These are phyloP conservation scores for Monilinia laxa DNA, from an alignment of 2,329 filamentous ascomycete species.

Conservation along the genomic window DNA sequence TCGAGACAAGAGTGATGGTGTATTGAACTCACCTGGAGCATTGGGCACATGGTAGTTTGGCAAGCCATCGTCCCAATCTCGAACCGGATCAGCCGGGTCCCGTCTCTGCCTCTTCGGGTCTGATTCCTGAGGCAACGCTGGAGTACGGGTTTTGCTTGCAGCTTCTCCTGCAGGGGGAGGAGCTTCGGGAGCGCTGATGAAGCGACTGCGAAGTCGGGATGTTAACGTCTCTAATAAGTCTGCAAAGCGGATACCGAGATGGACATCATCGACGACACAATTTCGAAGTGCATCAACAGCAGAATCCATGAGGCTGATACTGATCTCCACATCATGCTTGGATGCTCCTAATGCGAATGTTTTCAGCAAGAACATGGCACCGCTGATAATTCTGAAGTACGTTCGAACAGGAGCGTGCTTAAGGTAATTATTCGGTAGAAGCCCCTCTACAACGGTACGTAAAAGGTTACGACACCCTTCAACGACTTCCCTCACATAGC, in stretches of 20 bases:
- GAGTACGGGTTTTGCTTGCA: constrained; percentile 34
- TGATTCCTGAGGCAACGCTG: constrained; percentile 36
- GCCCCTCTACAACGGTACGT: constrained; percentile 71
- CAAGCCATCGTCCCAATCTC: constrained; percentile 38
- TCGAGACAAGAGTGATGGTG: neutral
- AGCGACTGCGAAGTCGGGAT: constrained; percentile 69
- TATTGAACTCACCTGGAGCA: constrained; percentile 30
- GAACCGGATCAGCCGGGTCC: constrained; percentile 32
- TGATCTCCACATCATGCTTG: constrained; percentile 73
- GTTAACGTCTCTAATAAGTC: constrained; percentile 79
- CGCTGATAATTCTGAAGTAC: constrained; percentile 83
- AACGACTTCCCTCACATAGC: constrained; percentile 74
- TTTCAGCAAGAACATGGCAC: constrained; percentile 81
- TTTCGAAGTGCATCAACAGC: constrained; percentile 72
- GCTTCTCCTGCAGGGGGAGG: constrained; percentile 37
- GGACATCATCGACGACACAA: constrained; percentile 81
- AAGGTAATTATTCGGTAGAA: constrained; percentile 72
- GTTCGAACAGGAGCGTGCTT: constrained; percentile 81
- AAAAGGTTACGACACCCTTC: constrained; percentile 76
- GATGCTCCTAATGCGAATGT: constrained; percentile 80
- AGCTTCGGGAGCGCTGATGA: constrained; percentile 63
- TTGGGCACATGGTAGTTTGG: constrained; percentile 33
- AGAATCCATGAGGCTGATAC: constrained; percentile 71
- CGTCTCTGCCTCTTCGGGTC: constrained; percentile 39
- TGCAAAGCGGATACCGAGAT: constrained; percentile 80